Conservation (phyloP, 1,139 yeast genomes). For the Suhomyces maxii region DNA sequence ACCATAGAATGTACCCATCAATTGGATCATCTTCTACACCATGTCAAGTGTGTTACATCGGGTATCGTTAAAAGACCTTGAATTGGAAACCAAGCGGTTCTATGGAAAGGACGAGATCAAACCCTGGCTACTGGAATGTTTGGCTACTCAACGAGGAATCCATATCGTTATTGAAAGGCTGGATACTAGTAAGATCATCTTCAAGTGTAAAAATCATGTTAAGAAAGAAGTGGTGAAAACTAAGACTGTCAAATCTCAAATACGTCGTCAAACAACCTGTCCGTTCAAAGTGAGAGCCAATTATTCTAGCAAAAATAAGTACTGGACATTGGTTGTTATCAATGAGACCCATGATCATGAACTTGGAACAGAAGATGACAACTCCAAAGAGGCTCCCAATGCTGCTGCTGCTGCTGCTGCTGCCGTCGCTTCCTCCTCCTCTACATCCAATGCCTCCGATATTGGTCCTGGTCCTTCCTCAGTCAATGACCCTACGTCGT, state of each 20-base stretch:
- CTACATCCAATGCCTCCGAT: neutral
- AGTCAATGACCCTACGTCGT: neutral
- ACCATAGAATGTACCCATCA: neutral
- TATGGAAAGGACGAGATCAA: slow-evolving; percentile 45
- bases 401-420: neutral
- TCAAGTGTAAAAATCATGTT: slow-evolving; percentile 53
- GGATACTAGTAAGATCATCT: slow-evolving; percentile 66
- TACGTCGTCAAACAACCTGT: slow-evolving; percentile 42
- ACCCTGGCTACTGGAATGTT: slow-evolving; percentile 61
- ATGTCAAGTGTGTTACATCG: slow-evolving; percentile 3
- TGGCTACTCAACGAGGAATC: slow-evolving; percentile 51
- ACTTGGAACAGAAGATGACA: neutral
- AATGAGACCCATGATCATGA: slow-evolving; percentile 53
- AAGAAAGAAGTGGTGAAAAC: slow-evolving; percentile 13
- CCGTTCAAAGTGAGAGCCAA: slow-evolving; percentile 74
- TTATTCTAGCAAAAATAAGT: slow-evolving; percentile 51
- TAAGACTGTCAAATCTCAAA: slow-evolving; percentile 9
- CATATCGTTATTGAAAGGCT: slow-evolving; percentile 69
- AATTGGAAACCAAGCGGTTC: slow-evolving; percentile 15
- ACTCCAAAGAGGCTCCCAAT: neutral
- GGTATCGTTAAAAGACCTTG: slow-evolving; percentile 12
- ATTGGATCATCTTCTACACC: neutral
- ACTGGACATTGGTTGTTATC: slow-evolving; percentile 63
- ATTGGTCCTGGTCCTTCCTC: neutral
- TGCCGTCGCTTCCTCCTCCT: neutral